A percentile compares a stretch with the other conserved stretches of the same genome.
phyloP scores from a whole-genome alignment of 2,329 filamentous ascomycete genomes.

The Thielaviopsis populi region DNA sequence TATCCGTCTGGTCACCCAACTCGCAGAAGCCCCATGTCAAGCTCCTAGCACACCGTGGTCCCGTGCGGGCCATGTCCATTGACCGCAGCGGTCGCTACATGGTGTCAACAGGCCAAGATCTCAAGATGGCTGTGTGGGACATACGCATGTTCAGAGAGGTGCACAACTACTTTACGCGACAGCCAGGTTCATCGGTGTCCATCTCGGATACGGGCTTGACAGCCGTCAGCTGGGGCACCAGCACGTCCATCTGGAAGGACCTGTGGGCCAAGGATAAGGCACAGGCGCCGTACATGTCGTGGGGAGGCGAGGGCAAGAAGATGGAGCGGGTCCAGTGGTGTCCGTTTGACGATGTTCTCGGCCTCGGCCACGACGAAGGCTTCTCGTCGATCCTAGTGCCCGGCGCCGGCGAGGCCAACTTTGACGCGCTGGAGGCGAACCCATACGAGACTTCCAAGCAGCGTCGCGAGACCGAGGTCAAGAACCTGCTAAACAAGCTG shows the following conservation, averaged over 20 bases:
- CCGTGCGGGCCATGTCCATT: slow-evolving; percentile 69
- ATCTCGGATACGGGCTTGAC: slow-evolving; percentile 83
- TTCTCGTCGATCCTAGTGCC: slow-evolving; percentile 85
- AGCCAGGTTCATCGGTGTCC: slow-evolving; percentile 67
- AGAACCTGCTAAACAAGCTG: slow-evolving; percentile 79
- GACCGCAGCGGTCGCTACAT: slow-evolving; percentile 90
- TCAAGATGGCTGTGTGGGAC: slow-evolving; percentile 91
- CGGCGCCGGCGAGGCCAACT: slow-evolving; percentile 93
- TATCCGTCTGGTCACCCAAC: slow-evolving; percentile 93
- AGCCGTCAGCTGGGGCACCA: slow-evolving; percentile 81
- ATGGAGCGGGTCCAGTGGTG: slow-evolving; percentile 82
- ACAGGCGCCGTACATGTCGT: slow-evolving; percentile 79
- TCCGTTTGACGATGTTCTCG: slow-evolving; percentile 85
- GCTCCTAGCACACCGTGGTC: slow-evolving; percentile 75
- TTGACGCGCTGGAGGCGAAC: slow-evolving; percentile 83
- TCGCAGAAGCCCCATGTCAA: slow-evolving; percentile 76
- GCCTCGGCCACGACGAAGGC: slow-evolving; percentile 67
- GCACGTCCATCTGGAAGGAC: slow-evolving; percentile 79
- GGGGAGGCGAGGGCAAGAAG: slow-evolving; percentile 70
- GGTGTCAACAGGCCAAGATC: slow-evolving; percentile 82
- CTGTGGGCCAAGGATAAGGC: slow-evolving; percentile 74
- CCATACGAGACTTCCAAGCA: slow-evolving; percentile 90
- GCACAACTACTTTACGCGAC: slow-evolving; percentile 70
- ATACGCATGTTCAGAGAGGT: slow-evolving; percentile 88
- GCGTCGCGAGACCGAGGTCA: slow-evolving; percentile 83